A percentile compares a stretch with the other conserved stretches of the same genome.
phyloP scores from a whole-genome alignment of 768 basidiomycete species.

The Naematelia encephala region DNA sequence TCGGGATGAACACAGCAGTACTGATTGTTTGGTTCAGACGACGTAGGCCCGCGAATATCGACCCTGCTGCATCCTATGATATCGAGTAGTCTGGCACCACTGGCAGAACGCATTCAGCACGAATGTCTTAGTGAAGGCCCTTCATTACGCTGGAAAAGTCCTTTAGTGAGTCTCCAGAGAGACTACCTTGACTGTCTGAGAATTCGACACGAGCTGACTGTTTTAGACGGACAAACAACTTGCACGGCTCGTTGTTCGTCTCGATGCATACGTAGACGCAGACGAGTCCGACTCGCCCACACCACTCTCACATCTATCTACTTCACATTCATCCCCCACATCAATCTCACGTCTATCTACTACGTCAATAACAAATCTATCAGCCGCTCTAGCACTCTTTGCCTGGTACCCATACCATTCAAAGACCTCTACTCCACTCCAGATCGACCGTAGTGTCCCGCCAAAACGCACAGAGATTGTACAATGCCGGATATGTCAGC shows the following conservation, averaged over 20 bases:
- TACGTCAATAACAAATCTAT: conserved; percentile 2
- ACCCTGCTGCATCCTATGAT: conserved; percentile 26
- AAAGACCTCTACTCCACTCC: conserved; percentile 8
- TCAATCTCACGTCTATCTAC: too few relatives aligned
- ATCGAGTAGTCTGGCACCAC: conserved; percentile 18
- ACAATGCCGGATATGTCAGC: conserved; percentile 32
- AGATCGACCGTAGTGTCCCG: not conserved
- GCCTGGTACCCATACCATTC: conserved; percentile 38
- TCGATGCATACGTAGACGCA: not conserved
- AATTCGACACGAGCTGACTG: not conserved
- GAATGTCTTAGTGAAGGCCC: conserved; percentile 8
- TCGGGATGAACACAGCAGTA: too few relatives aligned
- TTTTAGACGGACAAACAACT: not conserved
- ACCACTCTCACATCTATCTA: not conserved
- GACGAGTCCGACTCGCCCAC: not conserved
- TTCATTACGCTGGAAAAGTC: conserved; percentile 11
- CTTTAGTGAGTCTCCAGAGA: conserved; percentile 16
- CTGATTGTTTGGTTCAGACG: too few relatives aligned
- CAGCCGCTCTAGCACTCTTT: conserved; percentile 26
- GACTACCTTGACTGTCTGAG: not conserved
- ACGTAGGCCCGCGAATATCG: conserved; percentile 14
- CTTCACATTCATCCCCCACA: too few relatives aligned
- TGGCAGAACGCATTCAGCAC: conserved; percentile 13
- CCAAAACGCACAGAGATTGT: conserved; percentile 26
- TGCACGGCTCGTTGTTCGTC: not conserved